These are phyloP conservation scores for Botryosphaeria agaves DNA, from an alignment of 2,329 filamentous ascomycete species.

Conservation along the genomic window DNA sequence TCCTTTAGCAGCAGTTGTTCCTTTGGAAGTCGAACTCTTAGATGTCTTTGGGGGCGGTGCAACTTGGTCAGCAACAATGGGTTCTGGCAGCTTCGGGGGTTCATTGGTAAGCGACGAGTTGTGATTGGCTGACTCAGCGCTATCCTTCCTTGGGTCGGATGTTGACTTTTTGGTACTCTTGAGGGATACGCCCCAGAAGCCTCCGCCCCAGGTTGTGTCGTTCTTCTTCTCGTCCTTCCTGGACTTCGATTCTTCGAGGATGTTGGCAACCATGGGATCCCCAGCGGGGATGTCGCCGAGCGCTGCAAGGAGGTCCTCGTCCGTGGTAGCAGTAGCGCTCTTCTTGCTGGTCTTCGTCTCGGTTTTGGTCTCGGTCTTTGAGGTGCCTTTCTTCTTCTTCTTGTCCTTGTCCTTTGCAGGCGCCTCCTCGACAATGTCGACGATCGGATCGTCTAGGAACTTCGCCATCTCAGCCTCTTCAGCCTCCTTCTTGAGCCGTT, in stretches of 20 bases:
- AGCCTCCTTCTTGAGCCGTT: conserved; percentile 13
- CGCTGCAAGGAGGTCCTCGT: conserved; percentile 13
- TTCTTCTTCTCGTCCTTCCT: conserved; percentile 16
- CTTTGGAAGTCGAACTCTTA: conserved; percentile 20
- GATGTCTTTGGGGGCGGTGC: conserved; percentile 24
- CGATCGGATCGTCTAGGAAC: conserved; percentile 15
- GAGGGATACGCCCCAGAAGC: conserved; percentile 26
- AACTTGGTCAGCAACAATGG: conserved; percentile 21
- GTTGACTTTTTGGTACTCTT: conserved; percentile 25
- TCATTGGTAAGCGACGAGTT: conserved; percentile 18
- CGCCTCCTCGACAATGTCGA: conserved; percentile 13
- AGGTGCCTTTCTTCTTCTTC: conserved; percentile 9
- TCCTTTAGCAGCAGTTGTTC: conserved; percentile 22
- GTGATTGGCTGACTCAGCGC: conserved; percentile 24
- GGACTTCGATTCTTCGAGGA: too few relatives aligned
- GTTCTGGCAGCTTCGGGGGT: conserved; percentile 24
- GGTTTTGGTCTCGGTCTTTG: conserved; percentile 6
- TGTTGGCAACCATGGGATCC: too few relatives aligned
- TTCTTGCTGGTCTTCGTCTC: conserved; percentile 14
- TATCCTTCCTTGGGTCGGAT: conserved; percentile 22
- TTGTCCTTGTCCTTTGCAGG: conserved; percentile 10
- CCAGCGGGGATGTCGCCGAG: too few relatives aligned
- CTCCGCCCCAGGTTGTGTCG: conserved; percentile 19
- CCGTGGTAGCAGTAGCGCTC: too few relatives aligned
- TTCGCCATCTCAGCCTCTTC: conserved; percentile 16